Percentiles rank a stretch among this genome's conserved stretches.
Evolutionary conservation across 2,329 filamentous ascomycete species (phyloP).

Genomic region (Sporothrix globosa): DNA sequence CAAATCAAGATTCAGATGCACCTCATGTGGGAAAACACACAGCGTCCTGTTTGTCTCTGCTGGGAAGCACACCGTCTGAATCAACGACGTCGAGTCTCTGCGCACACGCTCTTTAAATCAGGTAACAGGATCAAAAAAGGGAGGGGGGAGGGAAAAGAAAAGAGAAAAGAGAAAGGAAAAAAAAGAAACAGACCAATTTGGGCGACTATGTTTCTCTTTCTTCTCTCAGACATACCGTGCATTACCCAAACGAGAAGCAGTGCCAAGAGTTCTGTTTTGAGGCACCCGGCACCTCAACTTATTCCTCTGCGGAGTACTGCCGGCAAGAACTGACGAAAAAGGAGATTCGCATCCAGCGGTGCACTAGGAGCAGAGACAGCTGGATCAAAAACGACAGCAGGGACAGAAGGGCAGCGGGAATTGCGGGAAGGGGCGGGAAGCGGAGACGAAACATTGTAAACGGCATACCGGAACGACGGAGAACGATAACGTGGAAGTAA

Average conservation of each 20-base stretch:
- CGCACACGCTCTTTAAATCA: not conserved
- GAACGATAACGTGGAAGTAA: conserved; percentile 27
- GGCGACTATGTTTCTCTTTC: not conserved
- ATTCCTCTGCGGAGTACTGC: not conserved
- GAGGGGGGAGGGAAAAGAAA: no score
- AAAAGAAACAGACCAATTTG: not conserved
- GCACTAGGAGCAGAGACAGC: not conserved
- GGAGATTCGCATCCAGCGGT: not conserved
- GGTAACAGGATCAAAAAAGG: not conserved
- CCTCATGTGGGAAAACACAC: conserved; percentile 11
- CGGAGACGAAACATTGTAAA: not conserved
- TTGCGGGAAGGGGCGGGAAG: not conserved
- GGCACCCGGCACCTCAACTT: not conserved
- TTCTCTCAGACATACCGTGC: not conserved
- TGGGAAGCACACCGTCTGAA: conserved; percentile 25
- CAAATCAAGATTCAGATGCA: conserved; percentile 20
- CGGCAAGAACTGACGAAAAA: not conserved
- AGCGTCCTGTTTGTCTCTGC: conserved; percentile 28
- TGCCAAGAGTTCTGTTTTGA: conserved; percentile 13
- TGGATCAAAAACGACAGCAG: not conserved
- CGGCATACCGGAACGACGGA: conserved; percentile 4
- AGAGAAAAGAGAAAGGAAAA: no score
- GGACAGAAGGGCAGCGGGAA: not conserved
- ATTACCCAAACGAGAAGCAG: not conserved
- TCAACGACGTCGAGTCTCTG: not conserved